Percentiles rank a stretch among this genome's conserved stretches.
Conservation (phyloP, 106 monocot genomes). For the Dioscorea dumetorum region DNA sequence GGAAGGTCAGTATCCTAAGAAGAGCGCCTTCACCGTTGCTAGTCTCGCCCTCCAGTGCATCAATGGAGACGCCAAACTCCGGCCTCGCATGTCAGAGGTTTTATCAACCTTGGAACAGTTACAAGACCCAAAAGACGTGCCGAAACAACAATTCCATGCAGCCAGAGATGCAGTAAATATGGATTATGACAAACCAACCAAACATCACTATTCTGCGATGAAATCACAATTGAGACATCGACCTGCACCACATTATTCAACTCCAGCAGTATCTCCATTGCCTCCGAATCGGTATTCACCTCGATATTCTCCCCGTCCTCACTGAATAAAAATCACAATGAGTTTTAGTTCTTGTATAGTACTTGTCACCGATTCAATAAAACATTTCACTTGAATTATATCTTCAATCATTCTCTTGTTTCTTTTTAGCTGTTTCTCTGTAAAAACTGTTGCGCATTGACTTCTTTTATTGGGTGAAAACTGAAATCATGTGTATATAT, state of each 20-base stretch:
- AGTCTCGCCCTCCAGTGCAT: conserved; percentile 17
- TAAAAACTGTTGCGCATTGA: too few relatives aligned
- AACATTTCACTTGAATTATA: too few relatives aligned
- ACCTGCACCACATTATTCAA: background rate
- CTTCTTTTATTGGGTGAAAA: too few relatives aligned
- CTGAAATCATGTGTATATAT: too few relatives aligned
- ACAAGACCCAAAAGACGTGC: conserved; percentile 1
- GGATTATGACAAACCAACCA: background rate
- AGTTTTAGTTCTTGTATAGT: too few relatives aligned
- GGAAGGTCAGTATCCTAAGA: conserved; percentile 21
- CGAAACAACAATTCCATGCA: background rate
- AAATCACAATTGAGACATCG: background rate
- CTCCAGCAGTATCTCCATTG: conserved; percentile 3
- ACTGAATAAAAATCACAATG: too few relatives aligned
- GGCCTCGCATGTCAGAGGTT: conserved; percentile 17
- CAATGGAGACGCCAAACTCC: conserved; percentile 10
- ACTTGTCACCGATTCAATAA: too few relatives aligned
- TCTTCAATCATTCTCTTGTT: too few relatives aligned
- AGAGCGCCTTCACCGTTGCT: conserved; percentile 9
- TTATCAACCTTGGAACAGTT: conserved; percentile 6
- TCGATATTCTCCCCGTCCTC: background rate
- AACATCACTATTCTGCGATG: background rate
- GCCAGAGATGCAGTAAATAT: background rate
- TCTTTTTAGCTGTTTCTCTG: too few relatives aligned
- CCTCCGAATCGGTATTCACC: background rate